Evolutionary conservation across 345 rosid species (phyloP).

Genomic region (Trapa bicornis): DNA sequence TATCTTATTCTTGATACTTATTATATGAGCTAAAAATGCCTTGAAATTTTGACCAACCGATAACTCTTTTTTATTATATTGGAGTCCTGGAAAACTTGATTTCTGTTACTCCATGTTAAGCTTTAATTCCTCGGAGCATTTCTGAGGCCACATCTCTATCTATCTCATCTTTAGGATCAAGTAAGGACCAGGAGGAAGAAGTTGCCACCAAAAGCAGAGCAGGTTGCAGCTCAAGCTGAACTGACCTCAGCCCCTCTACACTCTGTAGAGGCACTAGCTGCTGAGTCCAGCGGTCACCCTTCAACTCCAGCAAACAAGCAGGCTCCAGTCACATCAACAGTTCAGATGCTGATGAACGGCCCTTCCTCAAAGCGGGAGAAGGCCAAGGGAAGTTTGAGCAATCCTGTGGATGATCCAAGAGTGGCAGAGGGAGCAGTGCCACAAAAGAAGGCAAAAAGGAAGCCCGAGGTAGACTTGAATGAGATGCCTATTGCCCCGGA

Average conservation of each 20-base stretch:
- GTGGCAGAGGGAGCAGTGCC: slow-evolving; percentile 19
- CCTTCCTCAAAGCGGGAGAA: slow-evolving; percentile 40
- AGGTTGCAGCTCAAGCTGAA: no score
- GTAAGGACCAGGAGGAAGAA: slow-evolving; percentile 51
- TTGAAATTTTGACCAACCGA: no score
- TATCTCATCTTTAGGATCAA: slow-evolving; percentile 31
- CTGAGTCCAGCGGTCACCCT: slow-evolving; percentile 23
- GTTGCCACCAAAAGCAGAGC: slow-evolving; percentile 31
- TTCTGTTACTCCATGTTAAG: background rate
- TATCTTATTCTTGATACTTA: no score
- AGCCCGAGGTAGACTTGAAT: slow-evolving; percentile 35
- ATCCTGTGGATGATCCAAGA: slow-evolving; percentile 35
- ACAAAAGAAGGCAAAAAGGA: slow-evolving; percentile 51
- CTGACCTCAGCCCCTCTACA: slow-evolving; percentile 25
- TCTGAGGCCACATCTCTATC: background rate
- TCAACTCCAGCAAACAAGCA: slow-evolving; percentile 28
- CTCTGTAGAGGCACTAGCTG: slow-evolving; percentile 22
- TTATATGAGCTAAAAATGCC: no score
- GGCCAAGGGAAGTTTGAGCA: slow-evolving; percentile 32
- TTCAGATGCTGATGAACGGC: slow-evolving; percentile 20
- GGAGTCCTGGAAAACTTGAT: background rate
- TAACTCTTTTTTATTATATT: no score
- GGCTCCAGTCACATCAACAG: slow-evolving; percentile 21
- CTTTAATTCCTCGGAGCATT: background rate
- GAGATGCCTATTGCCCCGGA: slow-evolving; percentile 24